Conservation (phyloP, 2,329 filamentous ascomycete species). For the Fonsecaea multimorphosa region DNA sequence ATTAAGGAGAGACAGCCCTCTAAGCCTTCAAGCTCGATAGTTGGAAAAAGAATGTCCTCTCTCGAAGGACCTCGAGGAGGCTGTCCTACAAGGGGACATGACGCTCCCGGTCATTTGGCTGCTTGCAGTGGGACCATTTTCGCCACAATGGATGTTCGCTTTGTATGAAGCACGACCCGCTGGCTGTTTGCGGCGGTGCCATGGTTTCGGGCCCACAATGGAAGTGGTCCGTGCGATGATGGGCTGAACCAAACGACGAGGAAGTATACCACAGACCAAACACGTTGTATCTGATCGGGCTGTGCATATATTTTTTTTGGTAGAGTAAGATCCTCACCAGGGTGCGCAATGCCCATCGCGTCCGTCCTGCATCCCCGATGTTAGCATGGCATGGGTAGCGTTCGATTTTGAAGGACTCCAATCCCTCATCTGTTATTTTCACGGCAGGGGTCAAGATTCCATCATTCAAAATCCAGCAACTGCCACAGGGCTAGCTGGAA, state of each 20-base stretch:
- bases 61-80: not conserved
- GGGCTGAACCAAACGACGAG: not conserved
- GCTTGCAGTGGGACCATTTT: not conserved
- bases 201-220: not conserved
- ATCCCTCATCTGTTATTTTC: not conserved
- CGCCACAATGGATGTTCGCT: not conserved
- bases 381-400: not conserved
- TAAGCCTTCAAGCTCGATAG: not conserved
- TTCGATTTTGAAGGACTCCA: not conserved
- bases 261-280: not conserved
- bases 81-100: not conserved
- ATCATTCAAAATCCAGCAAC: not conserved
- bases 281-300: not conserved
- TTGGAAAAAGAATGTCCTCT: not conserved
- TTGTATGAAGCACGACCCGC: not conserved
- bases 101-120: not conserved
- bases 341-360: not conserved
- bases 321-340: not conserved
- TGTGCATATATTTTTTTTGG: not conserved
- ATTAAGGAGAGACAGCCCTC: not conserved
- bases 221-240: not conserved
- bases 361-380: not conserved
- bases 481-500: not conserved
- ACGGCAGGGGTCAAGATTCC: not conserved
- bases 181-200: slow-evolving; percentile 4